A percentile compares a stretch with the other conserved stretches of the same genome.
These are phyloP conservation scores for Blastobotrys illinoisensis DNA, from an alignment of 1,139 yeast species.

Conservation along the genomic window DNA sequence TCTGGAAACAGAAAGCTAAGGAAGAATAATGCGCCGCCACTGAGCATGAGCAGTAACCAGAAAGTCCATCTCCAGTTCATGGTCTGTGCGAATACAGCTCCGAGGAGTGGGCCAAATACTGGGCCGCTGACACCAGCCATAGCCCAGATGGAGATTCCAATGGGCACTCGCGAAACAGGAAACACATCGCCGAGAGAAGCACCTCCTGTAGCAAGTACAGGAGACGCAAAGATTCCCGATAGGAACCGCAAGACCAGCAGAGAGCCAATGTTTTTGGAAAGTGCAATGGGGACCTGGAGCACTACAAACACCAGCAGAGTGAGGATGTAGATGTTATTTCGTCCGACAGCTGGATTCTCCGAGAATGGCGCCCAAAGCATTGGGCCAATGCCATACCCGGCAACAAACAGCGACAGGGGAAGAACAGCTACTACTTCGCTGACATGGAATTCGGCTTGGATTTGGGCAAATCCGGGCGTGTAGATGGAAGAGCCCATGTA, in stretches of 20 bases:
- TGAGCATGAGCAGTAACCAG: slow-evolving; percentile 42
- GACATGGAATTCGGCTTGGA: slow-evolving; percentile 41
- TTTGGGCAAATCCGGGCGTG: slow-evolving; percentile 47
- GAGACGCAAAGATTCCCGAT: slow-evolving; percentile 75
- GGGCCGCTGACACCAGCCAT: slow-evolving; percentile 56
- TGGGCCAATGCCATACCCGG: slow-evolving; percentile 56
- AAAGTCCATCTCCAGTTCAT: slow-evolving; percentile 35
- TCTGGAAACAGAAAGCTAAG: slow-evolving; percentile 44
- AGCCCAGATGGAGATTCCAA: slow-evolving; percentile 48
- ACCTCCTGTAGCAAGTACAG: slow-evolving; percentile 81
- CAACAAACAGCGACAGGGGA: slow-evolving; percentile 51
- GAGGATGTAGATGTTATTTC: slow-evolving; percentile 47
- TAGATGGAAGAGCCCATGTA: slow-evolving; percentile 60
- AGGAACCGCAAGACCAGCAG: slow-evolving; percentile 65
- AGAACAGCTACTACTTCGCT: slow-evolving; percentile 41
- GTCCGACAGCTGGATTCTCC: slow-evolving; percentile 47
- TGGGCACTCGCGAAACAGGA: slow-evolving; percentile 26
- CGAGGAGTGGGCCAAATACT: slow-evolving; percentile 60
- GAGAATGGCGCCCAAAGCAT: slow-evolving; percentile 50
- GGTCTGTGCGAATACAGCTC: slow-evolving; percentile 43
- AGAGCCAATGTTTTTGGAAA: slow-evolving; percentile 44
- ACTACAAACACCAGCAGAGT: slow-evolving; percentile 52
- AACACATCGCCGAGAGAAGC: slow-evolving; percentile 68
- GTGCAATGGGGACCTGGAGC: slow-evolving; percentile 45
- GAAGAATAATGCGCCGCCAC: slow-evolving; percentile 36